Evolutionary conservation across 1,139 yeast genomes (phyloP), one percentile per base, ranked within the genome.

Genomic region (Candida sp.): DNA sequence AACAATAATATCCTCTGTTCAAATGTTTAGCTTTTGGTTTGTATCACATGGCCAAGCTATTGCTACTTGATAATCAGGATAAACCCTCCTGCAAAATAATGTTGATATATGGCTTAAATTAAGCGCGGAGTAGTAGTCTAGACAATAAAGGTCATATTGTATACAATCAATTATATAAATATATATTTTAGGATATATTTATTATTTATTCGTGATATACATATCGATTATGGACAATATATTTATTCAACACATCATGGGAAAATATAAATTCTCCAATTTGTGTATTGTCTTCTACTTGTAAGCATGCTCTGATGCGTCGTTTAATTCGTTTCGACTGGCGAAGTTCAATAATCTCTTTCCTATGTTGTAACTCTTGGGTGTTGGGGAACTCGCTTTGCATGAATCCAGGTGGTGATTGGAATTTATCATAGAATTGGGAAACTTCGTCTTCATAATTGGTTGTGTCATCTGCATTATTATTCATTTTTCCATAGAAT

Each of bases 391-490:
- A 83, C 46, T 81, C 87, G 36, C 82, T 72, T 37, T 74, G 61
- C 61, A 80, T 82, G 58, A 75, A 81, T 1, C 87, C 87, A 2
- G 86, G 86, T 1, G 88, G 88, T 3, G 84, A 77, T 41, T 76
- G 77, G 22, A 79, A 75, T 52, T 76, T 66, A 42, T 69, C 74
- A 51, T 58, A 66, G 5, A 66, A 49, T 50, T 69, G 74, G 44
- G 48, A 57, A 9, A 50, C 37, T 27, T 51, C 46, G 34, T 54
- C 60, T 42, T 56, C 62, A 46, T 60, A 61, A 4, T 55, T 12
- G n/a, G 33, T 9, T 30, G 19, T 58, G 12, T 53, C 58, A 21
- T 48, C 50, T 22, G 50, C 55, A n/a, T 46, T 48, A 12, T 46
- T 49, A 25, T 30, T 50, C 53, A 22, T 48, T 50, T 19, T 47